phyloP scores from a whole-genome alignment of 352 stramenopile genomes.

The Pythium dissimile region DNA sequence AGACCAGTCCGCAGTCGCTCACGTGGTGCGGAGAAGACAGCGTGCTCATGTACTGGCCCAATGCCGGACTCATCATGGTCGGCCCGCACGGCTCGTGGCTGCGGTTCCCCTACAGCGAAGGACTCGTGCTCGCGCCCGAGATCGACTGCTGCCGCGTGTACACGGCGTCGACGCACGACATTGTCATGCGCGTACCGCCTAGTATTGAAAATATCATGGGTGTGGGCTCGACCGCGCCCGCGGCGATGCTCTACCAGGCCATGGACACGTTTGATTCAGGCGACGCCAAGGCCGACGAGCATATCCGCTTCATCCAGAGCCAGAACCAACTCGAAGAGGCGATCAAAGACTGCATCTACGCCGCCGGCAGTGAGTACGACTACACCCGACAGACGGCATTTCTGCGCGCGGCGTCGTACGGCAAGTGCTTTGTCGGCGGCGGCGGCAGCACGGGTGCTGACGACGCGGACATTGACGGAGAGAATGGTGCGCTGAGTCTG shows the following conservation, averaged over 20 bases:
- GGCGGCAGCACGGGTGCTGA: conserved; percentile 34
- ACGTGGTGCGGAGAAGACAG: conserved; percentile 90
- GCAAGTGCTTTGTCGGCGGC: conserved; percentile 47
- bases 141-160: conserved; percentile 57
- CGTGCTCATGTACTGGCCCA: conserved; percentile 87
- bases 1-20: conserved; percentile 68
- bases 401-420: conserved; percentile 71
- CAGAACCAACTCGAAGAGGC: conserved; percentile 78
- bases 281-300: conserved; percentile 85
- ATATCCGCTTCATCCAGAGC: conserved; percentile 86
- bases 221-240: conserved; percentile 82
- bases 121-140: conserved; percentile 61
- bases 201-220: conserved; percentile 86
- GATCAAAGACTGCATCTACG: conserved; percentile 86
- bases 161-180: conserved; percentile 60
- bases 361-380: conserved; percentile 86
- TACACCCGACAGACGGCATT: conserved; percentile 75
- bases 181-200: conserved; percentile 82
- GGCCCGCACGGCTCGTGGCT: conserved; percentile 85
- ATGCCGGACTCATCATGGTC: conserved; percentile 78
- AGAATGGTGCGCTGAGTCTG: conserved; percentile 17
- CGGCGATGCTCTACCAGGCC: conserved; percentile 89
- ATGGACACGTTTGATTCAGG: conserved; percentile 87
- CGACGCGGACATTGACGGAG: neutral
- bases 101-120: conserved; percentile 78